Conservation (phyloP, 805 yeast genomes). For the Kregervanrija delftensis region DNA sequence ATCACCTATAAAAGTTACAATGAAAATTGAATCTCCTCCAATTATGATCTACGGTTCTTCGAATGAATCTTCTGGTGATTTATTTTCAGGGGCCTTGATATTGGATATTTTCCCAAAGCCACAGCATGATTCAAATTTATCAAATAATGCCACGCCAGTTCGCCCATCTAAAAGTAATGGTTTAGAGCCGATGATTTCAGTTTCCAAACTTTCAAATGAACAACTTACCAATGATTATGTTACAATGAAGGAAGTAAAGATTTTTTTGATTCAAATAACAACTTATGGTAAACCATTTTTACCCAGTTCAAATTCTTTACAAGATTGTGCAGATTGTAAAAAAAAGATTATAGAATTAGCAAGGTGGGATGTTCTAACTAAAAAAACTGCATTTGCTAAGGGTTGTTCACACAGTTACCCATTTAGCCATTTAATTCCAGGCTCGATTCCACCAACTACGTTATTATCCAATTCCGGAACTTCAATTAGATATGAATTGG, state of each 20-base stretch:
- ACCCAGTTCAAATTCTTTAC: constrained; percentile 42
- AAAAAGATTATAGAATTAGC: constrained; percentile 57
- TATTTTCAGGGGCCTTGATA: constrained; percentile 71
- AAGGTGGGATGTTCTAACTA: constrained; percentile 77
- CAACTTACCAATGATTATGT: constrained; percentile 33
- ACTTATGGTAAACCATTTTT: constrained; percentile 60
- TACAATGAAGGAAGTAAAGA: constrained; percentile 48
- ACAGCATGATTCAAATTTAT: too few species aligned
- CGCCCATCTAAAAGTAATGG: too few species aligned
- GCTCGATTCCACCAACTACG: constrained; percentile 78
- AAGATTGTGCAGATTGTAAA: constrained; percentile 54
- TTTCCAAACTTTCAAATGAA: constrained; percentile 13
- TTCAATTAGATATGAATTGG: constrained; percentile 63
- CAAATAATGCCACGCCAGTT: too few species aligned
- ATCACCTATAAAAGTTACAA: constrained; percentile 34
- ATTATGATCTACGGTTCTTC: constrained; percentile 77
- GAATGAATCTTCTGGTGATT: constrained; percentile 74
- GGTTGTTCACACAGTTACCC: constrained; percentile 81
- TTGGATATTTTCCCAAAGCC: constrained; percentile 38
- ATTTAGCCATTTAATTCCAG: constrained; percentile 83
- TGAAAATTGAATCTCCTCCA: constrained; percentile 87
- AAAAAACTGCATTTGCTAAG: constrained; percentile 47
- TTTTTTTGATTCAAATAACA: constrained; percentile 68
- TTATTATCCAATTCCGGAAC: constrained; percentile 48
- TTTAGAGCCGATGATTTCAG: constrained; percentile 18